phyloP scores from a whole-genome alignment of 345 rosid genomes.

The Mercurialis annua region DNA sequence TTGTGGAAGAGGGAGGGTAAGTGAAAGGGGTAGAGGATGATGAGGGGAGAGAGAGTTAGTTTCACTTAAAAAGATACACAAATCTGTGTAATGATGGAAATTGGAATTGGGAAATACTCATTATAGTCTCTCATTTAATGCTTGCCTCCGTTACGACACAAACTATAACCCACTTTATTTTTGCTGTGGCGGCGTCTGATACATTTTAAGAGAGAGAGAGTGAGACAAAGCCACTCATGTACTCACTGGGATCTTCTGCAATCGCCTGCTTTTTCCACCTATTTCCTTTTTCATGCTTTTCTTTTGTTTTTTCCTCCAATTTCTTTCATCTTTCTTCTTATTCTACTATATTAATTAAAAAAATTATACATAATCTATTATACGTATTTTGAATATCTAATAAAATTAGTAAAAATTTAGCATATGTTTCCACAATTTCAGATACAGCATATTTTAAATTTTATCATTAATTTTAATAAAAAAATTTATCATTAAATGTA shows the following conservation, averaged over 20 bases:
- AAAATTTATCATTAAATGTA: no score
- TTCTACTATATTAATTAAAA: no score
- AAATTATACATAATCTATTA: no score
- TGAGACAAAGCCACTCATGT: not conserved
- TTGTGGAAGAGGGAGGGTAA: no score
- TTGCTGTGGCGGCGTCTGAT: constrained; percentile 26
- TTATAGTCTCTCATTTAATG: constrained; percentile 18
- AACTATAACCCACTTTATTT: not conserved
- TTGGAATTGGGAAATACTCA: constrained; percentile 3
- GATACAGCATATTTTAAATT: no score
- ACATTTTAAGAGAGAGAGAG: not conserved
- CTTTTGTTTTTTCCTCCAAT: no score
- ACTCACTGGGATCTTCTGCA: not conserved
- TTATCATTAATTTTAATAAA: no score
- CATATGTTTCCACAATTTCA: no score
- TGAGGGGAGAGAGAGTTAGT: not conserved
- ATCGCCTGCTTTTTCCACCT: not conserved
- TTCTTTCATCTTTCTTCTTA: no score
- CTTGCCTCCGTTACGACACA: constrained; percentile 1
- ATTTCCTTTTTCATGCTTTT: no score
- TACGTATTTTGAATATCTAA: no score
- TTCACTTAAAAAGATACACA: constrained; percentile 4
- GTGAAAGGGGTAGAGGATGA: not conserved
- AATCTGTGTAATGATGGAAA: constrained; percentile 23
- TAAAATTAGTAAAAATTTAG: no score